A percentile compares a stretch with the other conserved stretches of the same genome.
Conservation (phyloP, 225 moss, liverwort and hornwort species). For the Neckera pumila region DNA sequence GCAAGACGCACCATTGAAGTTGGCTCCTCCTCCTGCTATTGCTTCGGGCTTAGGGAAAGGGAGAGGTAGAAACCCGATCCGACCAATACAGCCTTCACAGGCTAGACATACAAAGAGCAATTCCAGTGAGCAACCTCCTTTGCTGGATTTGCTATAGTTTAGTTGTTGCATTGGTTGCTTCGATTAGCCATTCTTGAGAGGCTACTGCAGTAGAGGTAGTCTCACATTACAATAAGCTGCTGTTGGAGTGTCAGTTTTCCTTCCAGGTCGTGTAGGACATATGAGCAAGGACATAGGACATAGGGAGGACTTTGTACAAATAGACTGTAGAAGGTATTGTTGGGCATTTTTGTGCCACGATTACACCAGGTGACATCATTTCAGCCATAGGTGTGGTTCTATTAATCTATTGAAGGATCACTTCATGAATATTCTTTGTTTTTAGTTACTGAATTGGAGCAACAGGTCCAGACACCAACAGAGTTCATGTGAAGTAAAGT, state of each 20-base stretch:
- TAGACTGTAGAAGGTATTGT: conserved; percentile 19
- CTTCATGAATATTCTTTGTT: conserved; percentile 5
- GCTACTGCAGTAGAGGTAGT: conserved; percentile 10
- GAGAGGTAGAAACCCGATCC: conserved; percentile 71
- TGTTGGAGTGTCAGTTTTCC: not conserved
- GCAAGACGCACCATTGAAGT: conserved; percentile 42
- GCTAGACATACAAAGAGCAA: conserved; percentile 27
- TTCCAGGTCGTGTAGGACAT: not conserved
- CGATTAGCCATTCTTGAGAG: conserved; percentile 27
- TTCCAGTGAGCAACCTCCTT: conserved; percentile 49
- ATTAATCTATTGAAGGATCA: not conserved
- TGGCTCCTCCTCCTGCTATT: conserved; percentile 62
- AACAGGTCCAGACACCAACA: not conserved
- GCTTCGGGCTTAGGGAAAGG: conserved; percentile 80
- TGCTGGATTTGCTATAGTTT: conserved; percentile 48
- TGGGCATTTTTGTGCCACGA: not conserved
- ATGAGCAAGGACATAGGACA: no score
- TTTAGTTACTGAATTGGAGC: not conserved
- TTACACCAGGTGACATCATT: not conserved
- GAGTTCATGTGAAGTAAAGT: not conserved
- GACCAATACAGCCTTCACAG: conserved; percentile 55
- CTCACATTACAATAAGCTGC: conserved; percentile 12
- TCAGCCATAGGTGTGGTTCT: not conserved
- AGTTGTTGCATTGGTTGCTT: not conserved
- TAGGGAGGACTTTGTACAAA: conserved; percentile 35